These are phyloP conservation scores for Phytophthora megakarya DNA, from an alignment of 352 stramenopile genomes.

Conservation along the genomic window DNA sequence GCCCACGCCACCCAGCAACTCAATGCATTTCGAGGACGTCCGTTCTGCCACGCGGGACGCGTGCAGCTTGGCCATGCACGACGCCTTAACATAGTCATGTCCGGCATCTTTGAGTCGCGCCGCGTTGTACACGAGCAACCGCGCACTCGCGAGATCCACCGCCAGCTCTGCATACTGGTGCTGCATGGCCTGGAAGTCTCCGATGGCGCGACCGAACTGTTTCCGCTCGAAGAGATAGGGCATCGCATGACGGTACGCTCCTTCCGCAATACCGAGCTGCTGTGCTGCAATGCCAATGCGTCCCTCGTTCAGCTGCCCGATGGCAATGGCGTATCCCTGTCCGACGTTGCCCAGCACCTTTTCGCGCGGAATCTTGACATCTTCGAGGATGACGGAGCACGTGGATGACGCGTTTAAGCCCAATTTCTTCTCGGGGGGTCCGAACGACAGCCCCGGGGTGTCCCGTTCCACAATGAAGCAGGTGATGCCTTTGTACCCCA, in stretches of 20 bases:
- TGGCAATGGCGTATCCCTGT: constrained; percentile 94
- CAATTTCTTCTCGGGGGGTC: constrained; percentile 94
- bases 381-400: constrained; percentile 90
- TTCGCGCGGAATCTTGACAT: constrained; percentile 87
- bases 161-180: constrained; percentile 93
- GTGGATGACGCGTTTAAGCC: constrained; percentile 94
- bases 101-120: constrained; percentile 91
- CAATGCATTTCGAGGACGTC: constrained; percentile 91
- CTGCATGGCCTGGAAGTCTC: constrained; percentile 94
- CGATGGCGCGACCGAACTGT: constrained; percentile 93
- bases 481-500: constrained; percentile 96
- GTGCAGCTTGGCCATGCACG: constrained; percentile 94
- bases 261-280: constrained; percentile 94
- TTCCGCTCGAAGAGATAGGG: constrained; percentile 93
- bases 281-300: constrained; percentile 96
- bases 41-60: constrained; percentile 92
- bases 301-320: constrained; percentile 93
- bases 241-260: constrained; percentile 90
- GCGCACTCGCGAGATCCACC: constrained; percentile 88
- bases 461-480: constrained; percentile 95
- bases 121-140: constrained; percentile 92
- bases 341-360: constrained; percentile 91
- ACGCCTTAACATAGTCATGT: constrained; percentile 92
- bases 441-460: constrained; percentile 86
- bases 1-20: constrained; percentile 92